A percentile compares a stretch with the other conserved stretches of the same genome.
phyloP scores from a whole-genome alignment of 257 asterid genomes.

The Eucommia ulmoides region DNA sequence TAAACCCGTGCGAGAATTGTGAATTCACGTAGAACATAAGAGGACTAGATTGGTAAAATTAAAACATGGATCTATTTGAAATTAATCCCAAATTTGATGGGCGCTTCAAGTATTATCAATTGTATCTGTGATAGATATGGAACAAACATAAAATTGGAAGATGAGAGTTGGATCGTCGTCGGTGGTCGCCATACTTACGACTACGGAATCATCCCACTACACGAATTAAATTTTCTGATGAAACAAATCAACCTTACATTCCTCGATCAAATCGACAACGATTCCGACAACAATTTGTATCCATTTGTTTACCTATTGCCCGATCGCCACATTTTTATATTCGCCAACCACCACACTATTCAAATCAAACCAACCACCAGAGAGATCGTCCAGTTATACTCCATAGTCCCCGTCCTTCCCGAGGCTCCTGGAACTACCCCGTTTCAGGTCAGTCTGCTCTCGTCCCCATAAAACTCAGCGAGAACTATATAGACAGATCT shows the following conservation, averaged over 20 bases:
- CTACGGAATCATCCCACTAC: constrained; percentile 56
- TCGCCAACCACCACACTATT: constrained; percentile 63
- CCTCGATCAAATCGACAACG: constrained; percentile 39
- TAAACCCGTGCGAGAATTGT: no score
- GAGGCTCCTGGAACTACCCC: constrained; percentile 77
- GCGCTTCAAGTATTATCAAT: no score
- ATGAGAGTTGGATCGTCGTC: constrained; percentile 43
- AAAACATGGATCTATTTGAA: no score
- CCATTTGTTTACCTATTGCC: constrained; percentile 82
- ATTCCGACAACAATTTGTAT: constrained; percentile 65
- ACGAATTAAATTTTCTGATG: constrained; percentile 25
- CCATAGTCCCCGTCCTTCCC: constrained; percentile 49
- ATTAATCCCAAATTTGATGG: no score
- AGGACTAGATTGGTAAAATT: no score
- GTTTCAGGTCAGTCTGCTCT: constrained; percentile 70
- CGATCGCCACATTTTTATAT: constrained; percentile 61
- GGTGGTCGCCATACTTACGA: constrained; percentile 67
- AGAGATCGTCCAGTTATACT: no score
- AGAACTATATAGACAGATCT: neutral
- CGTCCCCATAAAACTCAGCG: constrained; percentile 48
- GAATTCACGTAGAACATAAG: no score
- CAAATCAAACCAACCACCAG: constrained; percentile 45
- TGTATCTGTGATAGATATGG: constrained; percentile 62
- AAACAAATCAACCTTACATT: constrained; percentile 33
- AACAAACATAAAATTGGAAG: constrained; percentile 31